phyloP scores from a whole-genome alignment of 257 asterid genomes.

The Galeopsis tetrahit region DNA sequence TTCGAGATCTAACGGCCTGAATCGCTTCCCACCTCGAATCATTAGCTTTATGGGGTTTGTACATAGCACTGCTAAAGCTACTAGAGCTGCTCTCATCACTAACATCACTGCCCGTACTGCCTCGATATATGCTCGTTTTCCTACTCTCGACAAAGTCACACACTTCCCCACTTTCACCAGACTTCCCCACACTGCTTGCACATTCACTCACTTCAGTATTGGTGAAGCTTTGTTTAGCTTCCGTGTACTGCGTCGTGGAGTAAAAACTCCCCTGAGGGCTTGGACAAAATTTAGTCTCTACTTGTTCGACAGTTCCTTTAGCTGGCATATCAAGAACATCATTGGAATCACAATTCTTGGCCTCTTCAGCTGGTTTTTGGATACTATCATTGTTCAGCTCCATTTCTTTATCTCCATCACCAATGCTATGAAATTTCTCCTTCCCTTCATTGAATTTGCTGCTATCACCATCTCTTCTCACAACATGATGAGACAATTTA shows the following conservation, averaged over 20 bases:
- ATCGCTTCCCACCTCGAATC: slow-evolving; percentile 66
- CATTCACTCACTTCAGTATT: slow-evolving; percentile 56
- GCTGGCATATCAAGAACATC: slow-evolving; percentile 42
- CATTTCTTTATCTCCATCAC: slow-evolving; percentile 32
- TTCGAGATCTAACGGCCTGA: slow-evolving; percentile 49
- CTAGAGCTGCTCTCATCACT: slow-evolving; percentile 71
- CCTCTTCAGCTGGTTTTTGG: slow-evolving; percentile 38
- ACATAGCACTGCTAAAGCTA: slow-evolving; percentile 52
- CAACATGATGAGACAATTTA: slow-evolving; percentile 39
- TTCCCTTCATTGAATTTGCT: slow-evolving; percentile 32
- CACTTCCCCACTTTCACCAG: slow-evolving; percentile 48
- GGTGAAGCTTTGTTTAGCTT: slow-evolving; percentile 65
- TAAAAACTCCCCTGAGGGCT: slow-evolving; percentile 66
- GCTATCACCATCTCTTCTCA: slow-evolving; percentile 30
- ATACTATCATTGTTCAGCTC: slow-evolving; percentile 29
- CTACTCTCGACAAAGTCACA: slow-evolving; percentile 47
- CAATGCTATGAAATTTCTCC: slow-evolving; percentile 27
- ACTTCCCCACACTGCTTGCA: slow-evolving; percentile 51
- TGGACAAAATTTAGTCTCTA: slow-evolving; percentile 39
- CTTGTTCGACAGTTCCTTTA: slow-evolving; percentile 36
- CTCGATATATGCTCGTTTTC: slow-evolving; percentile 55
- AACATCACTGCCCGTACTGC: slow-evolving; percentile 58
- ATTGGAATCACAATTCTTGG: slow-evolving; percentile 38
- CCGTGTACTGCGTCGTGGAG: slow-evolving; percentile 54
- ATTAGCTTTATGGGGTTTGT: slow-evolving; percentile 65